Percentiles rank a stretch among this genome's conserved stretches.
Conservation (phyloP, 2,329 filamentous ascomycete genomes). For the Nigrospora oryzae region DNA sequence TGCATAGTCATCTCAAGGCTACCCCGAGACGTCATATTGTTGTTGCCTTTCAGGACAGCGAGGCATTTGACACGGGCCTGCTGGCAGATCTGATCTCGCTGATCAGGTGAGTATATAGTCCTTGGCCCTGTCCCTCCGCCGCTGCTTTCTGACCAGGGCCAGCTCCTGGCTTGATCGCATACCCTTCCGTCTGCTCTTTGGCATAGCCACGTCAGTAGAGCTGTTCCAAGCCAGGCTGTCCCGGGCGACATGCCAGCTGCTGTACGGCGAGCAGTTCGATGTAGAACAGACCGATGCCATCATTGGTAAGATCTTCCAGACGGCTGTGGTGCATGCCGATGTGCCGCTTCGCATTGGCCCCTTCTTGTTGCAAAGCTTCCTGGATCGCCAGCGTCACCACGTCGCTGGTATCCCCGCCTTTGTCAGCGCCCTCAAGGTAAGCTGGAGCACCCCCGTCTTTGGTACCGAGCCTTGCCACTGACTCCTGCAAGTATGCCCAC, state of each 20-base stretch:
- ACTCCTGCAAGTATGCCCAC: slow-evolving; percentile 57
- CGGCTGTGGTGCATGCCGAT: slow-evolving; percentile 50
- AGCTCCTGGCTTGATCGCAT: slow-evolving; percentile 65
- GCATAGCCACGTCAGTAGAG: slow-evolving; percentile 74
- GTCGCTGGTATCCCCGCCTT: slow-evolving; percentile 69
- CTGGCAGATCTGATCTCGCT: slow-evolving; percentile 63
- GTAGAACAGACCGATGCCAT: slow-evolving; percentile 65
- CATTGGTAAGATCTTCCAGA: slow-evolving; percentile 63
- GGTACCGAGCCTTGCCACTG: slow-evolving; percentile 6
- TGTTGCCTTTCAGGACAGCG: slow-evolving; percentile 71
- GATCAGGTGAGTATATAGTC: slow-evolving; percentile 40
- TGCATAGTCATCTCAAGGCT: slow-evolving; percentile 50
- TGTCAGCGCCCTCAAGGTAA: slow-evolving; percentile 59
- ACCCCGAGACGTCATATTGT: slow-evolving; percentile 52
- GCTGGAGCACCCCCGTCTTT: slow-evolving; percentile 2
- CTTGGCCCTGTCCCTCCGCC: neutral
- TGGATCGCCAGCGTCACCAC: slow-evolving; percentile 69
- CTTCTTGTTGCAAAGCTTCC: slow-evolving; percentile 49
- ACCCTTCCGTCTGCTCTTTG: slow-evolving; percentile 69
- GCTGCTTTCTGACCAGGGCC: neutral
- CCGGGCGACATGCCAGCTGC: slow-evolving; percentile 56
- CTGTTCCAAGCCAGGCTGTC: slow-evolving; percentile 68
- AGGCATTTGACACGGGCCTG: slow-evolving; percentile 68
- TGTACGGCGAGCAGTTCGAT: slow-evolving; percentile 68
- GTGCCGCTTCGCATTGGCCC: slow-evolving; percentile 56